Conservation (phyloP, 179 eudicot species). For the Monotropa hypopitys region DNA sequence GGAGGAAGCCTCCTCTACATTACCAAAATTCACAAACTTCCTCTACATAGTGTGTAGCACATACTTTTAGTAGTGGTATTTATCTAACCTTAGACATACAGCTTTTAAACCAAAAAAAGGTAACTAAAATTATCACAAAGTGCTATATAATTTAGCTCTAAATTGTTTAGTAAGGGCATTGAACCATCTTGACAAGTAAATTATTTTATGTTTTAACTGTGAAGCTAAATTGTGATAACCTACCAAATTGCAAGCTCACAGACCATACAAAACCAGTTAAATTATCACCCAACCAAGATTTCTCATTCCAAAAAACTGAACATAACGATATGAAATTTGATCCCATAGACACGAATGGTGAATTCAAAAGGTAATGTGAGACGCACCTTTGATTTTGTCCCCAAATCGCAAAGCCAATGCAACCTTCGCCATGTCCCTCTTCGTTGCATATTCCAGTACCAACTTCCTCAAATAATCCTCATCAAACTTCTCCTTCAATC, state of each 20-base stretch:
- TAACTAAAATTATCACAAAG: neutral
- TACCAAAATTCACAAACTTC: neutral
- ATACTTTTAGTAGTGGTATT: neutral
- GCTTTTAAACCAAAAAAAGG: neutral
- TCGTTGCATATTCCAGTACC: constrained; percentile 31
- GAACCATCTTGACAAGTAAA: neutral
- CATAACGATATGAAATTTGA: neutral
- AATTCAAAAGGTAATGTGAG: neutral
- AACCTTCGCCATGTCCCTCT: constrained; percentile 49
- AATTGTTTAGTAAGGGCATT: neutral
- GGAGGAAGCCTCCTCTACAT: neutral
- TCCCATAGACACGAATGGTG: neutral
- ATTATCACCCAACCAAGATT: neutral
- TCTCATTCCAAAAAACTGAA: neutral
- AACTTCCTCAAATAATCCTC: constrained; percentile 33
- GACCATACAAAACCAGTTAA: neutral
- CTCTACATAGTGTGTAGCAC: neutral
- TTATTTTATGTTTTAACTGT: neutral
- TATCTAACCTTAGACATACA: neutral
- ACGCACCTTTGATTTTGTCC: constrained; percentile 35
- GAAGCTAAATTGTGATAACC: neutral
- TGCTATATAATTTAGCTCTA: neutral
- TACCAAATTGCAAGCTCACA: neutral
- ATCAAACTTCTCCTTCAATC: constrained; percentile 37
- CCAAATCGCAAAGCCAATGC: constrained; percentile 36